Evolutionary conservation across 148 eudicot genomes (phyloP).

Genomic region (Camellia lanceoleosa): DNA sequence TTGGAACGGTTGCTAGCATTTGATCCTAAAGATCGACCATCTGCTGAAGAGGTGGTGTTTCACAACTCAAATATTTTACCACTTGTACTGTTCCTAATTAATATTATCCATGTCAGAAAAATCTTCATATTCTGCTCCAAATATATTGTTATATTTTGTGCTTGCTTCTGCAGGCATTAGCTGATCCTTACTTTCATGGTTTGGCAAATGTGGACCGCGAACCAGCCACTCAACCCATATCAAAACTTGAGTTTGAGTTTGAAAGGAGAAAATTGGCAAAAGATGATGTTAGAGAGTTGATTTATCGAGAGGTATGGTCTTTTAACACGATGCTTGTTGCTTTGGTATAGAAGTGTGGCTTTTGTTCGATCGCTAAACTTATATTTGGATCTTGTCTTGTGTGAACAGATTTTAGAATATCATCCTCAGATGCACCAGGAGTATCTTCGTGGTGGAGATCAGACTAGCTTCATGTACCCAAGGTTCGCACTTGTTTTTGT

Average conservation of each 20-base stretch:
- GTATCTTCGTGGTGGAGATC: slow-evolving; percentile 61
- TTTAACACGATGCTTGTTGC: neutral
- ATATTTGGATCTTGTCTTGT: slow-evolving; percentile 4
- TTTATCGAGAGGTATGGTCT: slow-evolving; percentile 56
- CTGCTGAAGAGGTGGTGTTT: slow-evolving; percentile 39
- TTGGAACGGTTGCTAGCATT: slow-evolving; percentile 44
- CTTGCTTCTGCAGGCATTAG: slow-evolving; percentile 43
- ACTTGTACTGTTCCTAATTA: neutral
- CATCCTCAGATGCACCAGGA: slow-evolving; percentile 80
- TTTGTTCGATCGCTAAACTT: slow-evolving; percentile 16
- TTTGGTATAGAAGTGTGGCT: slow-evolving; percentile 3
- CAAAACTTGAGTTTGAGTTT: slow-evolving; percentile 68
- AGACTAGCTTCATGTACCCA: slow-evolving; percentile 78
- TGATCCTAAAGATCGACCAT: slow-evolving; percentile 47
- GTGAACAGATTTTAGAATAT: slow-evolving; percentile 63
- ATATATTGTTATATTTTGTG: slow-evolving; percentile 5
- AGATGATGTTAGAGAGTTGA: slow-evolving; percentile 66
- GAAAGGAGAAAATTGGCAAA: slow-evolving; percentile 53
- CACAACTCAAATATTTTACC: neutral
- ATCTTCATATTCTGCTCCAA: neutral
- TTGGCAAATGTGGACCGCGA: slow-evolving; percentile 54
- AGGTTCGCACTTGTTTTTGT: slow-evolving; percentile 38
- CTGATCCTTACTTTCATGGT: slow-evolving; percentile 61
- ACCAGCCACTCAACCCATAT: slow-evolving; percentile 54
- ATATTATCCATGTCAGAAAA: neutral